These are phyloP conservation scores for Hemerocallis citrina DNA, from an alignment of 106 monocot genomes.

Conservation along the genomic window DNA sequence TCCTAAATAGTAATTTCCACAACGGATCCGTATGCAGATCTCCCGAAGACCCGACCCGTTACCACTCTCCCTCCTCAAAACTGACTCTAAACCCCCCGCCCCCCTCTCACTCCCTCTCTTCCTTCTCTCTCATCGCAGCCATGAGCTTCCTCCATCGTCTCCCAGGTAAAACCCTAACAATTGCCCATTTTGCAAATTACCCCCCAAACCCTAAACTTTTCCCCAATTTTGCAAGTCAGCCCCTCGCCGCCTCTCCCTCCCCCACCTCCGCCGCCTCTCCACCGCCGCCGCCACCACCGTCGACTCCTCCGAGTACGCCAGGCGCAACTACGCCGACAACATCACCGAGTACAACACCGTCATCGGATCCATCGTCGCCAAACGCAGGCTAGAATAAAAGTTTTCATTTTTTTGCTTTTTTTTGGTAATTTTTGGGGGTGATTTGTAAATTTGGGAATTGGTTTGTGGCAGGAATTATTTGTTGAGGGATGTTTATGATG, in stretches of 20 bases:
- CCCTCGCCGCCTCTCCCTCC: conserved; percentile 4
- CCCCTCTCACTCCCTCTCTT: not conserved
- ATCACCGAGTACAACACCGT: conserved; percentile 95
- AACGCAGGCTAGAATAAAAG: conserved; percentile 41
- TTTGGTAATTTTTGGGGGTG: not conserved
- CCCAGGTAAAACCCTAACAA: not conserved
- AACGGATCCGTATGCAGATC: no score
- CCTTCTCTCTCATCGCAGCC: not conserved
- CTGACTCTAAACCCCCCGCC: not conserved
- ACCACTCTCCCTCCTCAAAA: not conserved
- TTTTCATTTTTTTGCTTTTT: not conserved
- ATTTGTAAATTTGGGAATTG: conserved; percentile 1
- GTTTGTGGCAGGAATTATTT: conserved; percentile 66
- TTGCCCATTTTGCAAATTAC: not conserved
- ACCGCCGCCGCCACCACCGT: no score
- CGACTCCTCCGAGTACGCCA: conserved; percentile 47
- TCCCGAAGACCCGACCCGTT: not conserved
- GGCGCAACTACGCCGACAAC: conserved; percentile 76
- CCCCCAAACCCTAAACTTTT: not conserved
- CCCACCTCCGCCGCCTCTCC: conserved; percentile 9
- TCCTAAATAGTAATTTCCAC: no score
- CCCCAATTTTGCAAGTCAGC: not conserved
- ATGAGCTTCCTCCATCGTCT: conserved; percentile 8
- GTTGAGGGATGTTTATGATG: conserved; percentile 91
- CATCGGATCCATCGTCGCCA: conserved; percentile 60